phyloP scores from a whole-genome alignment of 192 early-diverging fungal genomes.

The Backusella luteola region DNA sequence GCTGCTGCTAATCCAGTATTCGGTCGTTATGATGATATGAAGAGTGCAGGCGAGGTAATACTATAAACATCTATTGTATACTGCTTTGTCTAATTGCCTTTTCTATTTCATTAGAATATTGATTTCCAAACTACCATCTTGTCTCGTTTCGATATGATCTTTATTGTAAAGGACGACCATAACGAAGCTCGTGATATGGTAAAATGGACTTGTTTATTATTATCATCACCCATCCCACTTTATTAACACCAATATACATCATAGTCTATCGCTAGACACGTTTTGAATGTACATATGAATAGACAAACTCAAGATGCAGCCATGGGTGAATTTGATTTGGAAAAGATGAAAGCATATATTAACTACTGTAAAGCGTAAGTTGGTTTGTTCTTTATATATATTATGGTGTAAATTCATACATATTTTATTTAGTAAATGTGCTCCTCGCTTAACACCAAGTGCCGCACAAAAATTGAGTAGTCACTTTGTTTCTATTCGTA shows the following conservation, averaged over 20 bases:
- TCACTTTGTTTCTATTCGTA: slow-evolving; percentile 91
- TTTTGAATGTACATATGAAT: slow-evolving; percentile 92
- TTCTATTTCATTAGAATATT: slow-evolving; percentile 68
- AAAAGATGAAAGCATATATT: slow-evolving; percentile 96
- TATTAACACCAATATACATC: neutral
- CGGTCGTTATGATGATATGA: slow-evolving; percentile 98
- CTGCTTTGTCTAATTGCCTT: neutral
- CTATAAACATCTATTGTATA: neutral
- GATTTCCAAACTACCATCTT: slow-evolving; percentile 99
- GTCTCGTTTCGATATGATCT: slow-evolving; percentile 99
- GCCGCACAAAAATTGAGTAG: slow-evolving; percentile 91
- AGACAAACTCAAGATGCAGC: slow-evolving; percentile 59
- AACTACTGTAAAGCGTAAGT: slow-evolving; percentile 85
- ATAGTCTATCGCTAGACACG: slow-evolving; percentile 92
- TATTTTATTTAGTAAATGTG: slow-evolving; percentile 73
- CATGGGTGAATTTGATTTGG: slow-evolving; percentile 85
- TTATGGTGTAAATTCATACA: neutral
- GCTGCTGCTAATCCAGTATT: slow-evolving; percentile 98
- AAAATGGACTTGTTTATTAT: neutral
- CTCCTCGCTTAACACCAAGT: slow-evolving; percentile 83
- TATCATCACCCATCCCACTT: neutral
- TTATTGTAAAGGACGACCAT: slow-evolving; percentile 98
- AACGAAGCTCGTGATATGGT: slow-evolving; percentile 87
- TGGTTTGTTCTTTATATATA: neutral
- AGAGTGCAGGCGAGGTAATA: slow-evolving; percentile 87